These are phyloP conservation scores for Fusarium luffae DNA, from an alignment of 2,329 filamentous ascomycete genomes.

Conservation along the genomic window DNA sequence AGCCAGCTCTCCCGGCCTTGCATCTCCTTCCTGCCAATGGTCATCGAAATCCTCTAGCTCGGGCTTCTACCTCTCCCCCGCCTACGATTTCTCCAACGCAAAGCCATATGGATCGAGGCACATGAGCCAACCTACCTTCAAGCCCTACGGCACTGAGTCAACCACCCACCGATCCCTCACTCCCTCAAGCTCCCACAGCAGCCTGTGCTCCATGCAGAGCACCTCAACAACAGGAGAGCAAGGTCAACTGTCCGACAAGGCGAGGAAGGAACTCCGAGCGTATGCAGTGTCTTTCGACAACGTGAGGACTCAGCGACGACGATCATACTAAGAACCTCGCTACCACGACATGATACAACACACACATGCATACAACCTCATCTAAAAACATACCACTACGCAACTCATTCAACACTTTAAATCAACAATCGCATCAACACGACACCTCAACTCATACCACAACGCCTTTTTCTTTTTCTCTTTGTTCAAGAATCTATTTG, in stretches of 20 bases:
- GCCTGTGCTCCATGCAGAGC: conserved; percentile 82
- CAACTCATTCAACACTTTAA: conserved; percentile 47
- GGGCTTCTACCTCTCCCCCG: conserved; percentile 76
- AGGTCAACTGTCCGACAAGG: conserved; percentile 76
- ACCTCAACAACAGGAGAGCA: conserved; percentile 64
- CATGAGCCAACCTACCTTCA: conserved; percentile 48
- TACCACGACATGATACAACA: conserved; percentile 20
- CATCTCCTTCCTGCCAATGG: conserved; percentile 63
- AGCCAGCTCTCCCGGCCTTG: conserved; percentile 66
- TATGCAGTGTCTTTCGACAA: conserved; percentile 93
- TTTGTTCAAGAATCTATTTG: conserved; percentile 50
- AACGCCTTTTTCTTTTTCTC: conserved; percentile 38
- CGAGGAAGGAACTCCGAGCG: conserved; percentile 81
- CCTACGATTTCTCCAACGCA: conserved; percentile 78
- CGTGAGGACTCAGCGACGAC: conserved; percentile 69
- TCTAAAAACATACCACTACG: conserved; percentile 39
- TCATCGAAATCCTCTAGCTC: conserved; percentile 51
- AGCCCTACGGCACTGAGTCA: conserved; percentile 38
- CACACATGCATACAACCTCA: conserved; percentile 9
- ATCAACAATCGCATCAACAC: conserved; percentile 33
- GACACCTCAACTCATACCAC: conserved; percentile 33
- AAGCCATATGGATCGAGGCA: conserved; percentile 66
- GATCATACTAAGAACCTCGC: conserved; percentile 61
- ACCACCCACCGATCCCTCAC: conserved; percentile 60
- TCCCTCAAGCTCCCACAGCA: conserved; percentile 84